These are phyloP conservation scores for Erodium trifolium DNA, from an alignment of 441 rosid genomes.

Conservation along the genomic window DNA sequence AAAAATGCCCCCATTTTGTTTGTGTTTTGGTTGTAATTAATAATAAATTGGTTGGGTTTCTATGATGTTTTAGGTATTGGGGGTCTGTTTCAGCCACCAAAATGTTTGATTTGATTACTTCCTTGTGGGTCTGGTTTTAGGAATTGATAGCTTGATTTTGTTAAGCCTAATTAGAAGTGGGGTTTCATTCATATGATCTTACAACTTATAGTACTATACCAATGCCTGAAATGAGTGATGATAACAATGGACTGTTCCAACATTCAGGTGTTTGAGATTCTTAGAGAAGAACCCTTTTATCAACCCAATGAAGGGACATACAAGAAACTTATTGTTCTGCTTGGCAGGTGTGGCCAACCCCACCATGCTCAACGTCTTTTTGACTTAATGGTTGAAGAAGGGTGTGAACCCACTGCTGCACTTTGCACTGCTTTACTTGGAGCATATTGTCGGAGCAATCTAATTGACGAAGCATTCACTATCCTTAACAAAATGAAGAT, in stretches of 20 bases:
- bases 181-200: no score
- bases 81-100: no score
- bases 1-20: no score
- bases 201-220: no score
- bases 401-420: slow-evolving; percentile 53
- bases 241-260: not conserved
- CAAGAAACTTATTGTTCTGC: slow-evolving; percentile 69
- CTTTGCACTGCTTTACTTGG: slow-evolving; percentile 79
- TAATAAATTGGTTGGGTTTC: no score
- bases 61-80: no score
- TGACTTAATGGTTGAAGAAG: slow-evolving; percentile 68
- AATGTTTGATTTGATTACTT: no score
- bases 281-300: slow-evolving; percentile 62
- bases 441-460: slow-evolving; percentile 57
- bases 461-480: slow-evolving; percentile 57
- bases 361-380: slow-evolving; percentile 57
- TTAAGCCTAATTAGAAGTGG: no score
- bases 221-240: no score
- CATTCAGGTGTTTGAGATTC: slow-evolving; percentile 68
- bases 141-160: no score
- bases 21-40: no score
- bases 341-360: slow-evolving; percentile 63
- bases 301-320: slow-evolving; percentile 79
- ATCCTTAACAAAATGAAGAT: slow-evolving; percentile 54
- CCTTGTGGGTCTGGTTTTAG: no score